Evolutionary conservation across 2,329 filamentous ascomycete genomes (phyloP).

Genomic region (Geoglossum cookeanum): DNA sequence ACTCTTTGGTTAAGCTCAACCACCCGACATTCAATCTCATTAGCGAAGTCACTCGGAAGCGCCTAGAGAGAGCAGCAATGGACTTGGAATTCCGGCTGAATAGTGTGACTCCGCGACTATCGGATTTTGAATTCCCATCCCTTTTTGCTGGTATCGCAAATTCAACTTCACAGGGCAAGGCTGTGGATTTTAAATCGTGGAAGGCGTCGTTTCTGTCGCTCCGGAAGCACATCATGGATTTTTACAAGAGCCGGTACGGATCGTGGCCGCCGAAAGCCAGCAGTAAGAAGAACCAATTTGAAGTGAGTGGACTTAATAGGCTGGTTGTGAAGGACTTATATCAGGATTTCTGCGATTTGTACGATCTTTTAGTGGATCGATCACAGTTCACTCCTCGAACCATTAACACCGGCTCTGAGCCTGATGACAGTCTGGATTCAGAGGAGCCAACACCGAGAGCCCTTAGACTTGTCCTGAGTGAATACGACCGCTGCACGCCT

Average conservation of each 20-base stretch:
- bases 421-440: conserved; percentile 29
- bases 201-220: conserved; percentile 53
- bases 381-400: conserved; percentile 58
- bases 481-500: conserved; percentile 76
- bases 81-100: conserved; percentile 58
- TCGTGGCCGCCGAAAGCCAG: conserved; percentile 79
- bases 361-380: conserved; percentile 75
- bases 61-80: conserved; percentile 64
- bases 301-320: conserved; percentile 71
- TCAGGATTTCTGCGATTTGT: conserved; percentile 66
- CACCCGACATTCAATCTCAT: conserved; percentile 53
- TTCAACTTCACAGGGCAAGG: conserved; percentile 56
- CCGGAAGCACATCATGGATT: conserved; percentile 50
- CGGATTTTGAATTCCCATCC: conserved; percentile 78
- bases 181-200: conserved; percentile 73
- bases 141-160: conserved; percentile 76
- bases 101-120: conserved; percentile 52
- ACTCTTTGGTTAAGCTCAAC: conserved; percentile 50
- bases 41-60: conserved; percentile 49
- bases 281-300: conserved; percentile 80
- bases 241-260: conserved; percentile 51
- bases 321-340: conserved; percentile 68
- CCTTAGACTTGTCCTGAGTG: conserved; percentile 59
- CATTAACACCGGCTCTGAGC: conserved; percentile 43
- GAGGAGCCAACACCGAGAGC: conserved; percentile 42